Conservation (phyloP, 2,329 filamentous ascomycete species). For the Aschersonia sp. region DNA sequence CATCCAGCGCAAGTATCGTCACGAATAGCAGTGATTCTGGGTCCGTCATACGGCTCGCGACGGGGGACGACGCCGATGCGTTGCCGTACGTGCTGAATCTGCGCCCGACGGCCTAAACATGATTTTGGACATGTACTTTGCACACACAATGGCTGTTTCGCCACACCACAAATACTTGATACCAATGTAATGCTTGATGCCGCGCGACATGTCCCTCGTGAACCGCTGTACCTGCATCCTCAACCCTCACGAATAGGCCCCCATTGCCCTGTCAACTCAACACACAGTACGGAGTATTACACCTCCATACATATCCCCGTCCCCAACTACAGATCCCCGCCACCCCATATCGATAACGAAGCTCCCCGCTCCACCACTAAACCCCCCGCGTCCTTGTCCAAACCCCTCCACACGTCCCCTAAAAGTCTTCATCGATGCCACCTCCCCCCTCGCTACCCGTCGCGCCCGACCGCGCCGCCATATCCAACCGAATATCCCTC, state of each 20-base stretch:
- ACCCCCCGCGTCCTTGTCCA: neutral
- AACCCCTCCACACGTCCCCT: no score
- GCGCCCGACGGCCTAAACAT: conserved; percentile 11
- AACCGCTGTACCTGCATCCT: no score
- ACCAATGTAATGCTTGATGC: no score
- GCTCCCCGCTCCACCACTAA: neutral
- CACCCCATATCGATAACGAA: neutral
- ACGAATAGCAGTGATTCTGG: conserved; percentile 21
- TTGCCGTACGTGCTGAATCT: conserved; percentile 24
- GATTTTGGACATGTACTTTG: neutral
- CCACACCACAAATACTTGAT: no score
- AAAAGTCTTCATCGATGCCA: neutral
- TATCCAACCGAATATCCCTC: conserved; percentile 28
- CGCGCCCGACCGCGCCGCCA: conserved; percentile 20
- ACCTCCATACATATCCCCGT: no score
- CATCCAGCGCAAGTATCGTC: conserved; percentile 24
- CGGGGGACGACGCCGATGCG: conserved; percentile 17
- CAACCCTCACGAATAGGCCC: no score
- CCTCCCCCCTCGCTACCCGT: conserved; percentile 14
- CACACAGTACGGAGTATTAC: no score
- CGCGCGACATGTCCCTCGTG: no score
- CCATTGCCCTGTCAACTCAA: no score
- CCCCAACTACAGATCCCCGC: no score
- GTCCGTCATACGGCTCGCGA: conserved; percentile 35
- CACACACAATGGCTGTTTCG: neutral